Evolutionary conservation across 192 early-diverging fungal genomes (phyloP).

Genomic region (Coemansia sp.): DNA sequence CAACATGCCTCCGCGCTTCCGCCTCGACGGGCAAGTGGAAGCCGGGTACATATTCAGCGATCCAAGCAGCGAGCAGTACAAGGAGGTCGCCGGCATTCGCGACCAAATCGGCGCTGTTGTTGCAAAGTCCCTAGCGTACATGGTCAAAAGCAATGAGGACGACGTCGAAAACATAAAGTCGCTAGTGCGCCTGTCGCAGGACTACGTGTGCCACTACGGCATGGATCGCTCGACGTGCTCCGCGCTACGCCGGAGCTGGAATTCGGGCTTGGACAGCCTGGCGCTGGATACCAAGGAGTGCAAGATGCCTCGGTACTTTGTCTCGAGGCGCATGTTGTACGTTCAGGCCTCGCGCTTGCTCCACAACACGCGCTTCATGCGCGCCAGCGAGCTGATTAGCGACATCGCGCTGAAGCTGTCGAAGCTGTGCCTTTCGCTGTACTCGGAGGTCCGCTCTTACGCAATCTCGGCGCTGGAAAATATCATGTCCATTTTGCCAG

Average conservation of each 20-base stretch:
- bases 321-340: slow-evolving; percentile 12
- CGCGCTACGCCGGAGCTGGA: slow-evolving; percentile 20
- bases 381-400: slow-evolving; percentile 9
- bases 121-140: slow-evolving; percentile 54
- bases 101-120: slow-evolving; percentile 58
- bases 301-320: slow-evolving; percentile 41
- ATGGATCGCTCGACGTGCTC: slow-evolving; percentile 18
- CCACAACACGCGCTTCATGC: slow-evolving; percentile 47
- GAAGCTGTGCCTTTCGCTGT: slow-evolving; percentile 45
- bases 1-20: slow-evolving; percentile 34
- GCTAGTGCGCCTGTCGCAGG: slow-evolving; percentile 59
- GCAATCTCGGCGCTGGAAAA: slow-evolving; percentile 37
- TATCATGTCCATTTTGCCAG: slow-evolving; percentile 29
- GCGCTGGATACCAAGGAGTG: slow-evolving; percentile 23
- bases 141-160: slow-evolving; percentile 61
- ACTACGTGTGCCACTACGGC: slow-evolving; percentile 40
- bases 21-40: slow-evolving; percentile 44
- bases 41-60: slow-evolving; percentile 76
- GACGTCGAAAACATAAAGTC: slow-evolving; percentile 78
- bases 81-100: slow-evolving; percentile 57
- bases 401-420: slow-evolving; percentile 28
- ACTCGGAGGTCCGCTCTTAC: slow-evolving; percentile 42
- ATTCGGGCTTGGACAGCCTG: slow-evolving; percentile 41
- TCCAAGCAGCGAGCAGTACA: slow-evolving; percentile 52
- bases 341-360: slow-evolving; percentile 38